Evolutionary conservation across 139 green algal species (phyloP), one percentile per base, ranked within the genome.

Genomic region (Asterochloris sp.): DNA sequence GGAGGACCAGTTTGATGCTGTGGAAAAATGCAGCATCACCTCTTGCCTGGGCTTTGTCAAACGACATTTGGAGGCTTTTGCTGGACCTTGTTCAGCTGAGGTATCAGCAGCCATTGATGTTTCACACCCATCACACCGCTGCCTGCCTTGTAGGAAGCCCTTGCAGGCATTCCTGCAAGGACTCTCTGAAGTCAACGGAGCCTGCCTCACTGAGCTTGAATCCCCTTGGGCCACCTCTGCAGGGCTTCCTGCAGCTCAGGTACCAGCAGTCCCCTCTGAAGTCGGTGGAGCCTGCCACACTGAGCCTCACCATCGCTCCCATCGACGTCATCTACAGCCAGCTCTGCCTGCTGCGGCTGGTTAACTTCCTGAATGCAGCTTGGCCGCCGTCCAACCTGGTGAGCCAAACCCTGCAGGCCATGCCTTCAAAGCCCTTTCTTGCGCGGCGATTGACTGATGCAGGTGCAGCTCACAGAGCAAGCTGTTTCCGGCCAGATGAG

Each of bases 271-370:
- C 78, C 17, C 29, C 67, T 27, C 73, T 77, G 0, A 83, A 68
- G 21, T 66, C 78, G 29, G 64, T 66, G 23, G 67, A 76, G 67
- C 78, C 78, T 0, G 76, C 29, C 24, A 60, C 76, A 67, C 38
- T 83, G 67, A 66, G 66, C 23, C 67, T 83, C 38, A 83, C 29
- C 21, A 38, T 83, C 10, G 78, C 78, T 14, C 78, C 78, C 29
- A 83, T 83, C 11, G 78, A 83, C n/a, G 47, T 83, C 67, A 83
- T 83, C 78, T 83, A 83, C 78, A 83, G 67, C 54, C 78, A 83
- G 21, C 12, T 76, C 38, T 77, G 78, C 67, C 47, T 83, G 13
- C n/a, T 83, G 67, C 63, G 60, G 17, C 78, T 83, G 67, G 63
- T 83, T 12, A 67, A 64, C 66, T 83, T 77, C 67, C 67, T 83